Conservation (phyloP, 768 basidiomycete genomes). For the Kwoniella sp. region DNA sequence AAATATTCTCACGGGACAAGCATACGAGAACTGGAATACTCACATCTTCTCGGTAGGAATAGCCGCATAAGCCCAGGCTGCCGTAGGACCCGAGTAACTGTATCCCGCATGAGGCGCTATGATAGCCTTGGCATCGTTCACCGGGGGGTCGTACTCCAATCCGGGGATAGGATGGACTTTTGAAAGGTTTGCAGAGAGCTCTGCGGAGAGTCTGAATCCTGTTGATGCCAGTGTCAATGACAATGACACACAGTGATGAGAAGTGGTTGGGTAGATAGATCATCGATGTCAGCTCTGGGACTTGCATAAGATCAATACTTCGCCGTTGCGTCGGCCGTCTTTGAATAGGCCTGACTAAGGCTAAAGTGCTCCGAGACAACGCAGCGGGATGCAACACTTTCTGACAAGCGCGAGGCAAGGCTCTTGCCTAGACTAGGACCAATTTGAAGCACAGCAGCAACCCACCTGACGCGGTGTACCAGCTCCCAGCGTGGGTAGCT, state of each 20-base stretch:
- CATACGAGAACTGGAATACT: slow-evolving; percentile 49
- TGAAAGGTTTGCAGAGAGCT: slow-evolving; percentile 69
- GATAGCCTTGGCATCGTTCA: slow-evolving; percentile 76
- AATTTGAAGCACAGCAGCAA: slow-evolving; percentile 18
- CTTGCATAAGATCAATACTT: no score
- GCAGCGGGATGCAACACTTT: no score
- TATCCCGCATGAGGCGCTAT: slow-evolving; percentile 99
- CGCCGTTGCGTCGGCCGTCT: no score
- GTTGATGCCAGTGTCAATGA: no score
- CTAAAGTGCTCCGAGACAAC: no score
- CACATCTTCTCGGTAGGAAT: slow-evolving; percentile 82
- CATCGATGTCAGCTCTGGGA: not conserved
- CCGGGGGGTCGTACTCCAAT: slow-evolving; percentile 66
- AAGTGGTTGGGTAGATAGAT: slow-evolving; percentile 19
- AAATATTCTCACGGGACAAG: not conserved
- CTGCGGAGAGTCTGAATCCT: slow-evolving; percentile 65
- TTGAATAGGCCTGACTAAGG: no score
- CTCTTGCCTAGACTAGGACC: not conserved
- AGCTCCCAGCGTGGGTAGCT: slow-evolving; percentile 84
- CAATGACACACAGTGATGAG: slow-evolving; percentile 19
- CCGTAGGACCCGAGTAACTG: slow-evolving; percentile 87
- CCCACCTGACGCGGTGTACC: slow-evolving; percentile 78
- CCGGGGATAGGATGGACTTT: slow-evolving; percentile 62
- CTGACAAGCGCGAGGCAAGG: not conserved
- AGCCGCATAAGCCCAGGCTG: slow-evolving; percentile 93